Percentiles rank a stretch among this genome's conserved stretches.
phyloP scores from a whole-genome alignment of 768 basidiomycete species.

The Gelatoporia subvermispora region DNA sequence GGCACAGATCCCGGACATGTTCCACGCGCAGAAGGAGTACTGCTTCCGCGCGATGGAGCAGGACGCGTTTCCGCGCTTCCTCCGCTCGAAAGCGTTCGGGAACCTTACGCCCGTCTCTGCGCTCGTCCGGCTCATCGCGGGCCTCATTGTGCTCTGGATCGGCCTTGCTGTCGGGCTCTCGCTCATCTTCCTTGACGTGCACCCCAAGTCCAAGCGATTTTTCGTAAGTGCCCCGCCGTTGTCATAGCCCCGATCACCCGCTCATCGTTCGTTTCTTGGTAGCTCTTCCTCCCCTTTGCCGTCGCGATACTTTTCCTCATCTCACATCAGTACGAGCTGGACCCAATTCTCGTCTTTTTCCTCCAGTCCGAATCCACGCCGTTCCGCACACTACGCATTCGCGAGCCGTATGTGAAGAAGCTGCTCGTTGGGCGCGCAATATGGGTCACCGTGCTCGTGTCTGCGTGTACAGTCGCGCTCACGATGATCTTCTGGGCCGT shows the following conservation, averaged over 20 bases:
- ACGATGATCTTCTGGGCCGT: constrained; percentile 95
- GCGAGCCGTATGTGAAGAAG: constrained; percentile 92
- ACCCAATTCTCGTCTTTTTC: constrained; percentile 91
- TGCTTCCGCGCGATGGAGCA: constrained; percentile 96
- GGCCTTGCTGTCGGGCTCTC: constrained; percentile 88
- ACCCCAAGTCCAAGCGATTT: constrained; percentile 87
- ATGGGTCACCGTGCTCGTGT: constrained; percentile 83
- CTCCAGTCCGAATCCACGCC: constrained; percentile 95
- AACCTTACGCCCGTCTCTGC: constrained; percentile 92
- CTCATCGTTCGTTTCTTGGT: constrained; percentile 9
- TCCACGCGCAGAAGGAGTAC: constrained; percentile 96
- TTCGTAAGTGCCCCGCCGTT: constrained; percentile 77
- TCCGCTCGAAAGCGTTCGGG: constrained; percentile 96
- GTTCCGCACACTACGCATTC: constrained; percentile 87
- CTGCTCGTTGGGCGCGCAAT: constrained; percentile 85
- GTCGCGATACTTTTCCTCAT: constrained; percentile 87
- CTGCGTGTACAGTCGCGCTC: constrained; percentile 69
- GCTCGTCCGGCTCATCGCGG: constrained; percentile 78
- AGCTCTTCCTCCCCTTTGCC: constrained; percentile 95
- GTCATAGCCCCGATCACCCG: not conserved
- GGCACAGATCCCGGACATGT: constrained; percentile 94
- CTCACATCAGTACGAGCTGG: constrained; percentile 95
- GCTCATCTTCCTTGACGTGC: constrained; percentile 88
- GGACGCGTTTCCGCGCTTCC: constrained; percentile 89
- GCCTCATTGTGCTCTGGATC: constrained; percentile 89